Base-by-base conservation (phyloP, 176 grass and related monocot genomes). In the Thinopyrum elongatum region DNA sequence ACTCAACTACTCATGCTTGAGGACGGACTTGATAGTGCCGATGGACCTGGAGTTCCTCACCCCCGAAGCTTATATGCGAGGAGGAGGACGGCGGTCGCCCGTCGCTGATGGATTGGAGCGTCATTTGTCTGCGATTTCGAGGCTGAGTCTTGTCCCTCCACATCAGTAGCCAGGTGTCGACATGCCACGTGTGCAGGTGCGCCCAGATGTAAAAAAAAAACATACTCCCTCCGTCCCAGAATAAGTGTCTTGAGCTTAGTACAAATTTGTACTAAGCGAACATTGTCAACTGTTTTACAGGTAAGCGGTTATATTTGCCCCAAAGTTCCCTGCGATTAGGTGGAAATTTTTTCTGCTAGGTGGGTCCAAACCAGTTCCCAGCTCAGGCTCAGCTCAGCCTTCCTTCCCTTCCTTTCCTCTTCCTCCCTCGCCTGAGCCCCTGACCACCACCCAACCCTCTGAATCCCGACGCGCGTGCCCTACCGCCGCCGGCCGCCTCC, bases 361-460 rank as follows among this genome's bases (percentile, higher is more conserved):
- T 53, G 49, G 49, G 49, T 19, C 49, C 49, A 58, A 58, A 22
- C 53, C 53, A 58, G 49, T 53, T 17, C 5, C 49, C 53, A 58
- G 53, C 53, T 58, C 53, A 58, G 19, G 53, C 49, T 53, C 49
- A 53, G 49, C 49, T 53, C 49, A 58, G 53, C 53, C 69, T 25
- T 42, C 22, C 22, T 17, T 75, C 51, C 53, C 69, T 25, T 42
- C 22, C 22, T 17, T 75, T 75, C 72, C 72, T 51, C 42, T 75
- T 75, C 53, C 53, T 58, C 2, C 72, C 72, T 75, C 72, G 46
- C 72, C 72, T 74, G 72, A 75, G 72, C 46, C 71, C 71, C 71
- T 75, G 25, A 29, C 71, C 71, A 74, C 71, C 71, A 75, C 46
- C 71, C 71, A 75, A 49, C 72, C 72, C 70, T 47, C 70, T 74